Conservation (phyloP, 169 alveolate species). For the Toxoplasma gondii region DNA sequence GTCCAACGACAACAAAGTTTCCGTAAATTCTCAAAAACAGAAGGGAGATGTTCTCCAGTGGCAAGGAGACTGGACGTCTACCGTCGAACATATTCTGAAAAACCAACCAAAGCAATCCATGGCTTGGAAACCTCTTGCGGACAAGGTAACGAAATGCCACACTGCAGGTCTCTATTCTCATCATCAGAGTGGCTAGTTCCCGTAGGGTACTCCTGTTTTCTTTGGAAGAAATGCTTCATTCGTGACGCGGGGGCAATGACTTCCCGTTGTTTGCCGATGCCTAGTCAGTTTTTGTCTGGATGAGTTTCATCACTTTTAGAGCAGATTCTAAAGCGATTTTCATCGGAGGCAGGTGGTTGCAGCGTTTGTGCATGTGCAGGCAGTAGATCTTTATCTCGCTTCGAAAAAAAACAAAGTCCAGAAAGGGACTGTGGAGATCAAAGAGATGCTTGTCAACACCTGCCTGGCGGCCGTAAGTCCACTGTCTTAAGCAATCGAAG, state of each 20-base stretch:
- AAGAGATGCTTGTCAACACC: not conserved
- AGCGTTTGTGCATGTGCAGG: not conserved
- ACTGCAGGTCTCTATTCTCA: not conserved
- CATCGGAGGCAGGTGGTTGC: not conserved
- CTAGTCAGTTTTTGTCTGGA: too few relatives aligned
- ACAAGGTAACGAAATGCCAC: not conserved
- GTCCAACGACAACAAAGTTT: not conserved
- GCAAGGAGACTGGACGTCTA: conserved; percentile 35
- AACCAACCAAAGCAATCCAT: not conserved
- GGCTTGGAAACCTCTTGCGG: conserved; percentile 32
- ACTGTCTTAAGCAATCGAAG: not conserved
- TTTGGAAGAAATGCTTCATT: too few relatives aligned
- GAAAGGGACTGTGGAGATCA: not conserved
- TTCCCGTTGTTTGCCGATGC: too few relatives aligned
- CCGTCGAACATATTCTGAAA: not conserved
- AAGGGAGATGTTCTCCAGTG: not conserved
- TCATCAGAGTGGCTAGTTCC: not conserved
- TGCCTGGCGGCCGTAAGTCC: conserved; percentile 15
- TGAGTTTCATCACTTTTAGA: too few relatives aligned
- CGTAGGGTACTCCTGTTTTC: not conserved
- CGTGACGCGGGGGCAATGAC: too few relatives aligned
- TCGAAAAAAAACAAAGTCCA: not conserved
- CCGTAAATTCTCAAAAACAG: too few relatives aligned
- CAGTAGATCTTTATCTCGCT: not conserved
- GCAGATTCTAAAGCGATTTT: too few relatives aligned